Base-by-base conservation (phyloP, 2,329 filamentous ascomycete genomes). In the Aspergillus neoniger region DNA sequence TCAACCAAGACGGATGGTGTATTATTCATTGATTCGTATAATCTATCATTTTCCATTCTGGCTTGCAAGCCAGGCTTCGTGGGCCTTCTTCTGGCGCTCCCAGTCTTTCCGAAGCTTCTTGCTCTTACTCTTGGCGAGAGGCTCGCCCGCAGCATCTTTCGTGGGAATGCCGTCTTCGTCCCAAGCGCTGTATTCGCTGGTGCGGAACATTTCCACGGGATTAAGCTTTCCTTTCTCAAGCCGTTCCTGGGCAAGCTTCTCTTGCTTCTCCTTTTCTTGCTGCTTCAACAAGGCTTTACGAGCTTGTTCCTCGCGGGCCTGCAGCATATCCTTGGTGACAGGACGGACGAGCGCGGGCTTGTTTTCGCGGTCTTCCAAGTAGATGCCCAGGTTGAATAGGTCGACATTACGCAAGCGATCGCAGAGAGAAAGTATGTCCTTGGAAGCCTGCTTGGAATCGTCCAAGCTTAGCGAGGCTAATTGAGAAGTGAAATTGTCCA, bases 31-130 rank as follows among this genome's bases (percentile, higher is more conserved):
- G 25, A 55, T 30, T 30, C 43, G 25, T 44, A 14, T 47, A 44
- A 17, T 47, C 50, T 52, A 60, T 55, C 49, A 59, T 36, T 60
- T 62, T 32, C 54, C 59, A 41, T 60, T 41, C 32, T 64, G 62
- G 47, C 62, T 64, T 28, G 59, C 62, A 32, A 62, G 49, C 62
- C 62, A 64, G 38, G 62, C 53, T 41, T 64, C 62, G 49, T 64
- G 62, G 5, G 61, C 56, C 83, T 94, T 96, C 83, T 92, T 95
- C 80, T 97, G 94, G 73, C 83, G 88, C 69, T 96, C 90, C 91
- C 91, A 96, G 58, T 92, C 88, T 82, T 97, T 97, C 78, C 83
- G 88, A 68, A 96, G 76, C 80, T 91, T 93, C 83, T 97, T 97
- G 54, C 79, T 72, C 71, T 87, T 85, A 61, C 85, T 90, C 82